Base-by-base conservation (phyloP, 169 alveolate genomes). In the Cryptosporidium sp. region DNA sequence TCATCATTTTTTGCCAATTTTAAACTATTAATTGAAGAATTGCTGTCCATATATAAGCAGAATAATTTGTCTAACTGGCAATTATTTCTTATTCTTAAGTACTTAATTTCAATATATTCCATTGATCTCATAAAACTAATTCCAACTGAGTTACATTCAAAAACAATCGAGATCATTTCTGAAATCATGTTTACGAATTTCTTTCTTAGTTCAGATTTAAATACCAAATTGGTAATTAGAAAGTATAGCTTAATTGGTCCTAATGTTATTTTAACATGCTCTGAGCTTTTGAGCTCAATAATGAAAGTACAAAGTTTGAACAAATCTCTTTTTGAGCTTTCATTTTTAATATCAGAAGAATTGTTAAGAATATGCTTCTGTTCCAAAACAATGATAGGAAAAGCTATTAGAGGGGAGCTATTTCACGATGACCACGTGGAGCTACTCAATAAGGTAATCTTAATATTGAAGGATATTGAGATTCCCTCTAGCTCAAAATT, bases 181-280 rank as follows among this genome's bases (percentile, higher is more conserved):
- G 72, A 33, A 33, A 29, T 65, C 0, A 26, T 65, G 18, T 65
- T 65, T 10, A 65, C 51, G 18, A 18, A 65, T 26, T 65, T 65
- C 18, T 9, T 21, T 29, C 3, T 1, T 16, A 0, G 29, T 18
- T 65, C 72, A 18, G 31, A 29, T 65, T 29, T 52, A n/a, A 14
- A 29, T 10, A 1, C 48, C 3, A 33, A 14, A 10, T 35, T 35
- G 23, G 72, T 4, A 37, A 33, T 65, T 10, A 65, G 52, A 65
- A 65, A 65, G 72, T 70, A 44, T 45, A 45, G 67, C 26, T 45
- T 70, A 39, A 5, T 42, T n/a, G 86, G 72, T 10, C 86, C 86
- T 18, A 75, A 75, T n/a, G 68, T 75, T 58, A 42, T 60, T 8
- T 33, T 75, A 16, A 8, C 37, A 18, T 56, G 86, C 29, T 53